phyloP scores from a whole-genome alignment of 2,329 filamentous ascomycete species.

The Fusarium camptoceras region DNA sequence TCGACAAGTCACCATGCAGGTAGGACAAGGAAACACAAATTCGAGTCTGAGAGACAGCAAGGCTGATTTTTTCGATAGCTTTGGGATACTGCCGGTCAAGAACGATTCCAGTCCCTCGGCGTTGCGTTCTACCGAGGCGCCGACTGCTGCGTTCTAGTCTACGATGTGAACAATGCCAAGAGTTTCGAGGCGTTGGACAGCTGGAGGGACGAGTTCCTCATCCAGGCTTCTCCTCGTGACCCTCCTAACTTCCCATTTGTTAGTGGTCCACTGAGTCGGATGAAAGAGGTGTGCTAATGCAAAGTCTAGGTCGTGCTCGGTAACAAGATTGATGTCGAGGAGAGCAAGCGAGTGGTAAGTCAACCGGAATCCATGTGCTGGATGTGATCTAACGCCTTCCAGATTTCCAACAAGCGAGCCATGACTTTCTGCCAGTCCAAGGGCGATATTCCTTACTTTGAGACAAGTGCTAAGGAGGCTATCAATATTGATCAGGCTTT shows the following conservation, averaged over 20 bases:
- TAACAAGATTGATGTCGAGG: slow-evolving; percentile 99
- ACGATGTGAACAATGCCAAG: slow-evolving; percentile 99
- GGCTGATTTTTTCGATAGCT: slow-evolving; percentile 67
- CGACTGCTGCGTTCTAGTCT: slow-evolving; percentile 97
- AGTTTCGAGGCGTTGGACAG: slow-evolving; percentile 98
- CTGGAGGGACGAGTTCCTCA: slow-evolving; percentile 98
- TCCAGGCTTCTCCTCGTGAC: slow-evolving; percentile 95
- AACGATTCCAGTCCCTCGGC: slow-evolving; percentile 95
- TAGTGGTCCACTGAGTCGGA: slow-evolving; percentile 54
- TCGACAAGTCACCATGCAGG: slow-evolving; percentile 98
- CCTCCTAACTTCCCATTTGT: slow-evolving; percentile 98
- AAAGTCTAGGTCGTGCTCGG: slow-evolving; percentile 83
- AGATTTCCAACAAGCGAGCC: slow-evolving; percentile 95
- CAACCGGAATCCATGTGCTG: neutral
- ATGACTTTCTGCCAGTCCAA: slow-evolving; percentile 98
- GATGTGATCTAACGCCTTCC: slow-evolving; percentile 18
- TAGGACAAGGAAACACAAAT: slow-evolving; percentile 53
- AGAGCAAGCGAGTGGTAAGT: slow-evolving; percentile 89
- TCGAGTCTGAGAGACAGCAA: neutral
- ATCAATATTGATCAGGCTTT: slow-evolving; percentile 92
- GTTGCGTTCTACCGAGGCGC: slow-evolving; percentile 98
- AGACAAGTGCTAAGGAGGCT: slow-evolving; percentile 98
- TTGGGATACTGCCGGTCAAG: slow-evolving; percentile 97
- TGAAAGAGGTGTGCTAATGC: slow-evolving; percentile 34
- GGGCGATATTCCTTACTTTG: slow-evolving; percentile 97